These are phyloP conservation scores for Boletus reticuloceps DNA, from an alignment of 768 basidiomycete species.

Conservation along the genomic window DNA sequence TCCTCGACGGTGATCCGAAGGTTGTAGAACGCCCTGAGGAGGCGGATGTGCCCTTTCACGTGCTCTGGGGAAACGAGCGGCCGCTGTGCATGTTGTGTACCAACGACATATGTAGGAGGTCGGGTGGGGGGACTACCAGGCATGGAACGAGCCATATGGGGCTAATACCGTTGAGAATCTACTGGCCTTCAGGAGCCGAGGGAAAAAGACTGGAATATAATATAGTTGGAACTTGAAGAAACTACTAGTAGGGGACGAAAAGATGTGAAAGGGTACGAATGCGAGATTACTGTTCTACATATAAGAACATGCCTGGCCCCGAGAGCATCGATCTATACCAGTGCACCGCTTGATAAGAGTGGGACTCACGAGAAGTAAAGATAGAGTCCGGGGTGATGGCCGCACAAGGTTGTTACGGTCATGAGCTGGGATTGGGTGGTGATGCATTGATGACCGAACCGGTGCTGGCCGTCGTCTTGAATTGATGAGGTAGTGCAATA, in stretches of 20 bases:
- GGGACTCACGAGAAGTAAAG: not conserved
- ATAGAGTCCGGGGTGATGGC: not conserved
- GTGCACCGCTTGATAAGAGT: constrained; percentile 4
- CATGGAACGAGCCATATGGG: constrained; percentile 1
- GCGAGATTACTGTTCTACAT: constrained; percentile 5
- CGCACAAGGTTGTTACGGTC: not conserved
- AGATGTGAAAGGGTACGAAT: not conserved
- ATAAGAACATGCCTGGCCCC: constrained; percentile 5
- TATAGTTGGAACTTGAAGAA: no score
- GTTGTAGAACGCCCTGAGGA: constrained; percentile 33
- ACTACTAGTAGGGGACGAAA: no score
- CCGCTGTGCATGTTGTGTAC: constrained; percentile 8
- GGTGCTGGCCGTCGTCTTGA: not conserved
- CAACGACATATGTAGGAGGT: constrained; percentile 18
- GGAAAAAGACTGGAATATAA: no score
- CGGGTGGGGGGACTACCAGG: not conserved
- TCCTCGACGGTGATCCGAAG: constrained; percentile 30
- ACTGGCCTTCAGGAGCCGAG: no score
- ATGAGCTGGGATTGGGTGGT: not conserved
- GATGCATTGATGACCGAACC: not conserved
- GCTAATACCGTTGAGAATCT: no score
- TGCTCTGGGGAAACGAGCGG: constrained; percentile 33
- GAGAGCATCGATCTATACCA: constrained; percentile 4
- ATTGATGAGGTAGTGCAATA: not conserved
- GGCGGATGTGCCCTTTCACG: constrained; percentile 34